Conservation (phyloP, 228 moss, liverwort and hornwort genomes). For the Sphagnum fallax region DNA sequence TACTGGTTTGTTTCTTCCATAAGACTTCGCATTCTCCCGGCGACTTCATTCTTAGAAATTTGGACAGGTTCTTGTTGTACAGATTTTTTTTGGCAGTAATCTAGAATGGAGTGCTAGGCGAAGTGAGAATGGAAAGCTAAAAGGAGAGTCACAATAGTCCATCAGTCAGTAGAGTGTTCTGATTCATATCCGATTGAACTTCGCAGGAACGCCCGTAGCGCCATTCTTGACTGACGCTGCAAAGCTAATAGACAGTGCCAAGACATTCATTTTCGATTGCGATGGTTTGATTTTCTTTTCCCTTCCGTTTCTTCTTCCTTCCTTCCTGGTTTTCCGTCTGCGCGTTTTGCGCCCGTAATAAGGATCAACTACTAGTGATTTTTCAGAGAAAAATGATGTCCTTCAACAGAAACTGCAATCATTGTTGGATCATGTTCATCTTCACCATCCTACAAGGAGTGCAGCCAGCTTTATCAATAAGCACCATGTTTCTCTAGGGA, state of each 20-base stretch:
- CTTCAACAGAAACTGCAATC: not conserved
- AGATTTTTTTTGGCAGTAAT: not conserved
- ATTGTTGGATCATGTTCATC: not conserved
- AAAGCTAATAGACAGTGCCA: slow-evolving; percentile 59
- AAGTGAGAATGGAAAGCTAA: not conserved
- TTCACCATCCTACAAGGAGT: not conserved
- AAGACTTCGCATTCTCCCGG: not conserved
- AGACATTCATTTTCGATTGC: slow-evolving; percentile 87
- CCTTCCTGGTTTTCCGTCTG: not conserved
- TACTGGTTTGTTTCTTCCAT: not conserved
- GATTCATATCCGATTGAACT: not conserved
- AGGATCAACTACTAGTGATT: not conserved
- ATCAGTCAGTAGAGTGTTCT: not conserved
- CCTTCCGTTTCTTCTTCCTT: not conserved
- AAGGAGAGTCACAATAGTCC: not conserved
- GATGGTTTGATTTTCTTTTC: slow-evolving; percentile 37
- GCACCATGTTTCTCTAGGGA: not conserved
- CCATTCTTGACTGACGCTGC: slow-evolving; percentile 64
- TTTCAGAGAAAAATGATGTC: not conserved
- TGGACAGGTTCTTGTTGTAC: not conserved
- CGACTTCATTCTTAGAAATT: not conserved
- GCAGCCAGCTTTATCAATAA: not conserved
- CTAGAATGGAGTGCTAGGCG: not conserved
- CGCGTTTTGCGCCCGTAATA: not conserved
- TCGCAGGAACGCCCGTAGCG: slow-evolving; percentile 21